Base-by-base conservation (phyloP, 176 grass and related monocot species). In the Eragrostis curvula region DNA sequence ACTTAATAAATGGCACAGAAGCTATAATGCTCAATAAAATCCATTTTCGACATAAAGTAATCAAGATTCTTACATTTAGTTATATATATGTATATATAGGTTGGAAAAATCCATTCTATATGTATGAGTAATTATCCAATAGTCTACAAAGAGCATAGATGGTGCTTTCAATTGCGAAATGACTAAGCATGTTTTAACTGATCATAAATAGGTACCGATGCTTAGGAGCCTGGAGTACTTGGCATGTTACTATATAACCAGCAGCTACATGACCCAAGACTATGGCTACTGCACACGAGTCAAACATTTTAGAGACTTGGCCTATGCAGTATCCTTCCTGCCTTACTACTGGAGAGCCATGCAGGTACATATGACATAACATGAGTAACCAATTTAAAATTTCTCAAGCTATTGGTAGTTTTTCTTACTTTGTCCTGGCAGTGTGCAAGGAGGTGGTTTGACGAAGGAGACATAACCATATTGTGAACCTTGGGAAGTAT, bases 271-370 rank as follows among this genome's bases (percentile, higher is more conserved):
- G 85, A 99, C 96, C 59, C 93, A 99, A 85, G 93, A 99, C 52
- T 99, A 94, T 81, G 93, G 96, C 32, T 93, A 93, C 74, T 99
- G 96, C 91, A 96, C 90, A 81, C 90, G 96, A 85, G 87, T 88
- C 48, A 96, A 99, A 56, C 87, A 99, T 74, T 99, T 92, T 88
- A 89, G 89, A 66, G 96, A 99, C 28, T 82, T 99, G 70, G 85
- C 96, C 60, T 99, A 96, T 90, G 88, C 96, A 62, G 89, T 99
- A 74, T 99, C 96, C 78, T 96, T 99, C 80, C 83, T 99, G 39
- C 96, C 96, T 7, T 99, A 99, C 80, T 99, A 99, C 78, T 99
- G 93, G 93, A 96, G 93, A 88, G 96, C 93, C 46, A 99, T 99
- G 93, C 96, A 98, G 96, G 92, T 98, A 71, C 71, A 73, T 18